Conservation (phyloP, 257 asterid genomes). For the Ocimum tenuiflorum region DNA sequence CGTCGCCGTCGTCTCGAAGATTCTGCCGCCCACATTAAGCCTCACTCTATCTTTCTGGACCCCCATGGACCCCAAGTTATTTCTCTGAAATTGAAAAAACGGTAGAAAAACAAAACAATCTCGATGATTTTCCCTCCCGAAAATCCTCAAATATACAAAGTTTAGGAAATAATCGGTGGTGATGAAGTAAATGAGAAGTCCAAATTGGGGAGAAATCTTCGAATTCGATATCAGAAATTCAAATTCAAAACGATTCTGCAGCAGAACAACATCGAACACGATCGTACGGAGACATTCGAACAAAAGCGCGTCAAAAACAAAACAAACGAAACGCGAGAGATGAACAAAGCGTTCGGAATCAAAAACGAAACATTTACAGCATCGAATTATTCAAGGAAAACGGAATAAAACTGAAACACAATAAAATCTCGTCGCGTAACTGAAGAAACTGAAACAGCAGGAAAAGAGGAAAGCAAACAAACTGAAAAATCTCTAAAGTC, state of each 20-base stretch:
- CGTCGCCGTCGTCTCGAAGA: constrained; percentile 75
- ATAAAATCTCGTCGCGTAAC: constrained; percentile 12
- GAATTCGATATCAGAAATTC: constrained; percentile 1
- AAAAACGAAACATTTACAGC: neutral
- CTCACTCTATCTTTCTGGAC: constrained; percentile 71
- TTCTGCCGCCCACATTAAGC: constrained; percentile 72
- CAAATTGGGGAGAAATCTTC: neutral
- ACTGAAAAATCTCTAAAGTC: neutral
- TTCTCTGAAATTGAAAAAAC: neutral
- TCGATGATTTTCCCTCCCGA: neutral
- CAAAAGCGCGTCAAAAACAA: constrained; percentile 17
- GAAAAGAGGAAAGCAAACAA: neutral
- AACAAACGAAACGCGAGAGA: neutral
- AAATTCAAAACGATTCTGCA: constrained; percentile 2
- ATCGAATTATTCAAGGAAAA: neutral
- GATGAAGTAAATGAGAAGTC: neutral
- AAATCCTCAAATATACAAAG: neutral
- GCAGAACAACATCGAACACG: constrained; percentile 1
- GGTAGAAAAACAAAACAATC: neutral
- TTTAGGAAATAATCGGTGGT: neutral
- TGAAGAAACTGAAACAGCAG: constrained; percentile 9
- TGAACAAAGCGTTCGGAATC: neutral
- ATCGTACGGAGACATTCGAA: constrained; percentile 1
- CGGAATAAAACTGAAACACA: constrained; percentile 6
- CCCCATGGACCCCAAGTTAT: constrained; percentile 59